Conservation (phyloP, 768 basidiomycete genomes). For the Neoboletus brunneissimus region DNA sequence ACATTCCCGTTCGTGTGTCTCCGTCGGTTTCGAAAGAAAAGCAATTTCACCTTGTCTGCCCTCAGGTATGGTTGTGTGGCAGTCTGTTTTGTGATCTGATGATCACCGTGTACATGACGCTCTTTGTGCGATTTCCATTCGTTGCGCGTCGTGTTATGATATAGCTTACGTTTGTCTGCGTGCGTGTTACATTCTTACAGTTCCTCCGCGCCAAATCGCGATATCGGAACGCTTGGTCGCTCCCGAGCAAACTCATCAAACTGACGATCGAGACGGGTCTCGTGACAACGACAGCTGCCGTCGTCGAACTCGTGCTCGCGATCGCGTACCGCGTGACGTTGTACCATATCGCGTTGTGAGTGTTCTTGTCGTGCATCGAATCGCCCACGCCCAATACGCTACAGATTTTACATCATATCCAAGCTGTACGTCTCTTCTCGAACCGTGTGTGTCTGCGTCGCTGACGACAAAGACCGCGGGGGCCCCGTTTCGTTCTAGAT, state of each 20-base stretch:
- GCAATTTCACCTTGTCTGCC: background rate
- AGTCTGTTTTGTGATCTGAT: slow-evolving; percentile 9
- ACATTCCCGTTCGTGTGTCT: slow-evolving; percentile 4
- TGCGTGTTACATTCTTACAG: background rate
- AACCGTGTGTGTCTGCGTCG: too few species aligned
- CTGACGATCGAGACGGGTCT: slow-evolving; percentile 13
- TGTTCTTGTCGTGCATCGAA: background rate
- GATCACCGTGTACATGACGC: slow-evolving; percentile 12
- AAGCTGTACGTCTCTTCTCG: background rate
- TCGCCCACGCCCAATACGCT: background rate
- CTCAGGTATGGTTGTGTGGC: slow-evolving; percentile 6
- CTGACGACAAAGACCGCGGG: background rate
- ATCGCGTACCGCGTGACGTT: slow-evolving; percentile 4
- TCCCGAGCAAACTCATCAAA: background rate
- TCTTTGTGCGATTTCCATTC: background rate
- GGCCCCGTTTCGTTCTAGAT: background rate
- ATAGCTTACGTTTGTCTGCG: background rate
- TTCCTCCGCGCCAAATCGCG: slow-evolving; percentile 1
- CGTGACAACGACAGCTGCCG: slow-evolving; percentile 8
- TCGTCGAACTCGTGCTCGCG: slow-evolving; percentile 7
- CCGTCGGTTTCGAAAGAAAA: background rate
- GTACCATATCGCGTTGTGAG: slow-evolving; percentile 8
- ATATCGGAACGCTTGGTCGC: background rate
- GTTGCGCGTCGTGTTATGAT: too few species aligned
- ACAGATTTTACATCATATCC: background rate